Conservation (phyloP, 2,329 filamentous ascomycete genomes). For the Truncatella angustata region DNA sequence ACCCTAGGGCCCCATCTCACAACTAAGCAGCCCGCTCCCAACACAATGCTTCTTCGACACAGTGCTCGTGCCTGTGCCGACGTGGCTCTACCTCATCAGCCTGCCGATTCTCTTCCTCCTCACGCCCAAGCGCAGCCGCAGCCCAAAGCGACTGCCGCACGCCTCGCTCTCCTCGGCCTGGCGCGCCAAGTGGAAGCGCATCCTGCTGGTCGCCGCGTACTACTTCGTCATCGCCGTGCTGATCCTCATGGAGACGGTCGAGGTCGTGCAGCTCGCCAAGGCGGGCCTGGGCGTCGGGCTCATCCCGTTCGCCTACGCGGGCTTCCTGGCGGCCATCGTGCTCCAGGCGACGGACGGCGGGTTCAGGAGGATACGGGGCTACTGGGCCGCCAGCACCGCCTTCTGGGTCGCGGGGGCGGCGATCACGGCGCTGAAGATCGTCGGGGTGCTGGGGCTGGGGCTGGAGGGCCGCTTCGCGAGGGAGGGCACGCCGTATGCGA, state of each 20-base stretch:
- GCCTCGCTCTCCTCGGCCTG: neutral
- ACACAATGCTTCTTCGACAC: conserved; percentile 27
- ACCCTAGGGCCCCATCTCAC: conserved; percentile 10
- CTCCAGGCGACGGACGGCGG: conserved; percentile 18
- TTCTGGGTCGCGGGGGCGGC: conserved; percentile 21
- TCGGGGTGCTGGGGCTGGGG: conserved; percentile 13
- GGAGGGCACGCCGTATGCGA: conserved; percentile 16
- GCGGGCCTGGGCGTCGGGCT: conserved; percentile 9
- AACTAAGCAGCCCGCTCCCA: conserved; percentile 14
- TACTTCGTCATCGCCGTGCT: conserved; percentile 21
- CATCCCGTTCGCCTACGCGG: conserved; percentile 15
- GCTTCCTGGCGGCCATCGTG: conserved; percentile 13
- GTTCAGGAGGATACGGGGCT: conserved; percentile 15
- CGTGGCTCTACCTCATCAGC: conserved; percentile 17
- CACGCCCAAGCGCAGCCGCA: conserved; percentile 11
- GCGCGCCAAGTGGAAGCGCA: conserved; percentile 15
- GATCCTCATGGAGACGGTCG: conserved; percentile 22
- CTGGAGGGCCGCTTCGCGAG: conserved; percentile 12
- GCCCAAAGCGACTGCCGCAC: neutral
- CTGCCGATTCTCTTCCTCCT: conserved; percentile 16
- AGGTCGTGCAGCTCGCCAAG: conserved; percentile 18
- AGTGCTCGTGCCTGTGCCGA: conserved; percentile 21
- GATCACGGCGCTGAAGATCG: conserved; percentile 21
- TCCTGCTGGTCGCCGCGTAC: conserved; percentile 17
- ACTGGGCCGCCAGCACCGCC: conserved; percentile 18